Evolutionary conservation across 2,329 filamentous ascomycete genomes (phyloP), one percentile per base, ranked within the genome.

Genomic region (Ampelomyces quisqualis): DNA sequence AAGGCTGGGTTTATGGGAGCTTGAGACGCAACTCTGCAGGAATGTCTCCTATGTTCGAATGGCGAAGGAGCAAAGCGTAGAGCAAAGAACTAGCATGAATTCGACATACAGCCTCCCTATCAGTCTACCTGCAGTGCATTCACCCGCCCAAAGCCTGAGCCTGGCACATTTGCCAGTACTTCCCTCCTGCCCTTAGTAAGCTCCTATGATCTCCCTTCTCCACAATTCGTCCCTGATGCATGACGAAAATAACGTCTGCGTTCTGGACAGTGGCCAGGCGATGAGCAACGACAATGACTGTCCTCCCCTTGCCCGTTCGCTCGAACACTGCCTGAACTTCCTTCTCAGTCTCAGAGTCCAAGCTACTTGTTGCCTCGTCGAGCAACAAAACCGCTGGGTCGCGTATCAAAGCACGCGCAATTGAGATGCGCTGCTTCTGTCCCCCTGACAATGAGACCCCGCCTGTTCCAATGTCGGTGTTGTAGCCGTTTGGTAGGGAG

Each of bases 301-400:
- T 84, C n/a, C 80, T 76, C 2, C 74, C 76, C 40, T 75, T 65
- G 40, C 77, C 80, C 7, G 83, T 69, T 31, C 68, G 69, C 37
- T 69, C 68, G 17, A 85, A 72, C 0, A 80, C 80, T 10, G 75
- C 69, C 53, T 84, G 80, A 22, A 84, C 84, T 52, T 79, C 77
- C 40, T 78, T 74, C 61, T 85, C 81, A 0, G 80, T 84, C 0
- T 73, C 75, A 29, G 85, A 81, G 47, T 90, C 84, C 79, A 94
- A 87, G 34, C 88, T 86, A 38, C 85, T 87, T 47, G 90, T 93
- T 0, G 89, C 84, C 70, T 95, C 89, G 57, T 95, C 89, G 1
- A 94, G 76, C 9, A 94, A 82, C 4, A 94, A 76, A 30, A 95
- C 77, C 53, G 90, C 85, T 0, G 86, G 84, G 44, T 78, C 78